Evolutionary conservation across 1,139 yeast genomes (phyloP), one percentile per base, ranked within the genome.

Genomic region (Scheffersomyces illinoinensis): DNA sequence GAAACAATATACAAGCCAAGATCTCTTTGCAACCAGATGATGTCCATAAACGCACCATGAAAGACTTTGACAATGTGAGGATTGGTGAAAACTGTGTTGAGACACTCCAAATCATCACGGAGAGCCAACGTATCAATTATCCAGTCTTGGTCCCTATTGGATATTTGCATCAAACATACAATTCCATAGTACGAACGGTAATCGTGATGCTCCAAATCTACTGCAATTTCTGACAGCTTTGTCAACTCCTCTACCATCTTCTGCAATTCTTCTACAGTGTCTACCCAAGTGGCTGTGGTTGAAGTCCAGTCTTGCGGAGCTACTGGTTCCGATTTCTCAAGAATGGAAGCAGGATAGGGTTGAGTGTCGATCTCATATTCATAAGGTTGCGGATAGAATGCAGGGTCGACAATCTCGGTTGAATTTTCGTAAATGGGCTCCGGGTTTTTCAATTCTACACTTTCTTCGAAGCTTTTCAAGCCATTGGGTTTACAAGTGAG

Each of bases 171-270:
- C 57, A 96, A 78, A 72, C 96, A 93, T 1, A 93, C 96, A 55
- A 96, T 77, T 54, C 99, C 99, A 66, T 89, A 88, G 67, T 91
- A 96, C 0, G 97, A 83, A 73, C 98, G 82, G 71, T 85, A 90
- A 68, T 93, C 98, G 70, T 96, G 99, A 73, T 96, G 99, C 71
- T 96, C 99, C 64, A 96, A 83, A 80, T 96, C 99, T n/a, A 96
- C 89, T 0, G 99, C 99, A 52, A 96, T 85, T 62, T 87, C 97
- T 1, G 79, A 74, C 61, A 82, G 81, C 1, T 71, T 68, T 54
- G 74, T 72, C 56, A 96, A 78, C 14, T 79, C 83, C 0, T 75
- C 68, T 1, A 92, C 67, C 90, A 96, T 85, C 5, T 71, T 71
- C 0, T 76, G 67, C 49, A 95, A 72, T 47, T 78, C 76, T 19